A percentile compares a stretch with the other conserved stretches of the same genome.
phyloP scores from a whole-genome alignment of 805 yeast genomes.

The Ogataea pignaliae region DNA sequence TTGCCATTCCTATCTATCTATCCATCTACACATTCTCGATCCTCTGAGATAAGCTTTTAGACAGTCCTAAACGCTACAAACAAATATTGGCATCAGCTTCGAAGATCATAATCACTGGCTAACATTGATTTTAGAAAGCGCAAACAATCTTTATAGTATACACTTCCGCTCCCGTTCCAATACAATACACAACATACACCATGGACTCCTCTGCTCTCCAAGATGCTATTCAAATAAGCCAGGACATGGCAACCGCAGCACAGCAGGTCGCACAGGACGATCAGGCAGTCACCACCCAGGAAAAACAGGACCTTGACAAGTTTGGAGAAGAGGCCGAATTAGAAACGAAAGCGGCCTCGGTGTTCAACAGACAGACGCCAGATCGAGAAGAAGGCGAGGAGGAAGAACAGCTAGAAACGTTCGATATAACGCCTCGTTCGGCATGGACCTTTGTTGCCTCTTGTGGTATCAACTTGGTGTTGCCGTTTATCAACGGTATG shows the following conservation, averaged over 20 bases:
- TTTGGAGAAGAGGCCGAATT: conserved; percentile 9
- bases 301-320: conserved; percentile 9
- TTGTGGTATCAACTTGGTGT: conserved; percentile 67
- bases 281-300: conserved; percentile 9
- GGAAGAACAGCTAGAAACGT: conserved; percentile 1
- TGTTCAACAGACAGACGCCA: not conserved
- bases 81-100: no score
- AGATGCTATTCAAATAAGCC: conserved; percentile 12
- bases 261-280: conserved; percentile 11
- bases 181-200: not conserved
- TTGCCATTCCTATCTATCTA: no score
- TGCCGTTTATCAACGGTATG: conserved; percentile 89
- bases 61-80: no score
- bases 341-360: not conserved
- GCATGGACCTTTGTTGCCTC: conserved; percentile 38
- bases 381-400: conserved; percentile 1
- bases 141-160: not conserved
- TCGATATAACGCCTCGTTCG: conserved; percentile 20
- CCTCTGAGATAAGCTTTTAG: no score
- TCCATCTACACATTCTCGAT: no score
- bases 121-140: no score
- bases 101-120: no score
- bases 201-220: conserved; percentile 5
- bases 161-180: no score
- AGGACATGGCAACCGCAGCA: conserved; percentile 8